Conservation (phyloP, 257 asterid genomes). For the Rhazya stricta region DNA sequence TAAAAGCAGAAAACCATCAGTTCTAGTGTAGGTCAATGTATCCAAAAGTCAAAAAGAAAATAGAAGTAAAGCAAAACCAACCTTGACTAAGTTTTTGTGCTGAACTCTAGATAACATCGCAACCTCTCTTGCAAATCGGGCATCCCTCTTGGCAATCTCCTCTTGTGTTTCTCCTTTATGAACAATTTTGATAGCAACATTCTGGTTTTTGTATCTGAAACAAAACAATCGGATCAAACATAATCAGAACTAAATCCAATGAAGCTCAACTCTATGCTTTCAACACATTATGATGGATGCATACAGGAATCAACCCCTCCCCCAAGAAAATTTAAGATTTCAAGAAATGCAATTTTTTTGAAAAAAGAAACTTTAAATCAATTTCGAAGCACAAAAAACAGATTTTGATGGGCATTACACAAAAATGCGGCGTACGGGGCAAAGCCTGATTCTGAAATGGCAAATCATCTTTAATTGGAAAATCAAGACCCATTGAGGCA, state of each 20-base stretch:
- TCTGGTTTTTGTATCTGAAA: slow-evolving; percentile 72
- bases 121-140: slow-evolving; percentile 70
- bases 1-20: background rate
- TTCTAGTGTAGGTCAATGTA: background rate
- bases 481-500: slow-evolving; percentile 18
- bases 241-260: background rate
- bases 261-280: background rate
- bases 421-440: background rate
- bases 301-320: background rate
- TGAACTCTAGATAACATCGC: slow-evolving; percentile 88
- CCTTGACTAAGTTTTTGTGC: slow-evolving; percentile 94
- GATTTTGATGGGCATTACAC: background rate
- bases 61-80: slow-evolving; percentile 22
- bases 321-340: background rate
- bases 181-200: slow-evolving; percentile 77
- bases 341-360: background rate
- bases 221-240: background rate
- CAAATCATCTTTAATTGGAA: slow-evolving; percentile 8
- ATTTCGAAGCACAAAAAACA: background rate
- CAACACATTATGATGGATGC: background rate
- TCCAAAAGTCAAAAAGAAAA: background rate
- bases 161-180: slow-evolving; percentile 74
- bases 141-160: slow-evolving; percentile 65
- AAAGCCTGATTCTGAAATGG: background rate
- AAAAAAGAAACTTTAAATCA: background rate